phyloP scores from a whole-genome alignment of 2,329 filamentous ascomycete species.

The Arthrinium phaeospermum region DNA sequence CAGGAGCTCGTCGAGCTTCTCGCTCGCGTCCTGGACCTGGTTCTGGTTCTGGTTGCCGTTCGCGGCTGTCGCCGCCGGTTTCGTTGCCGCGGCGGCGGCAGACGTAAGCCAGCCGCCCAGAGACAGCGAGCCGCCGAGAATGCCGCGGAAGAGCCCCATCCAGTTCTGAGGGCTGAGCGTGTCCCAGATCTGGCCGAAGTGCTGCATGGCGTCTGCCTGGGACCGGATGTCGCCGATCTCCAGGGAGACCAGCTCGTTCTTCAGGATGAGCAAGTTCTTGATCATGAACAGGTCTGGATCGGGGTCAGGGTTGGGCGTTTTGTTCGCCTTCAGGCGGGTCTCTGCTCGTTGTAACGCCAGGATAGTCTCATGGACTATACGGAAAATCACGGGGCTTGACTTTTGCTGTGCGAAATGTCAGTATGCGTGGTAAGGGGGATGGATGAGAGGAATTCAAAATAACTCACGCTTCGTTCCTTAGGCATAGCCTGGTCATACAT shows the following conservation, averaged over 20 bases:
- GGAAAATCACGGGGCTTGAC: slow-evolving; percentile 63
- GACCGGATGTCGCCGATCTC: slow-evolving; percentile 79
- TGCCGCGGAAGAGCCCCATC: slow-evolving; percentile 63
- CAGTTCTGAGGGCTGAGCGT: slow-evolving; percentile 63
- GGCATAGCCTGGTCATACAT: slow-evolving; percentile 71
- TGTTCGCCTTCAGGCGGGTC: slow-evolving; percentile 68
- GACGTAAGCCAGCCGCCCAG: slow-evolving; percentile 40
- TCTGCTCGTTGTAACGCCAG: slow-evolving; percentile 81
- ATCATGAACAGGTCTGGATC: slow-evolving; percentile 93
- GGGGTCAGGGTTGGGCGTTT: slow-evolving; percentile 55
- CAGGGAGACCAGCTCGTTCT: slow-evolving; percentile 94
- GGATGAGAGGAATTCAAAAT: slow-evolving; percentile 23
- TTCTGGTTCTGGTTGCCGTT: slow-evolving; percentile 19
- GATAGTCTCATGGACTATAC: slow-evolving; percentile 89
- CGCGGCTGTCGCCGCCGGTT: slow-evolving; percentile 25
- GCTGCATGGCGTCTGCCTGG: slow-evolving; percentile 59
- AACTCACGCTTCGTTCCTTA: slow-evolving; percentile 64
- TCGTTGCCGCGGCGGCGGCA: slow-evolving; percentile 23
- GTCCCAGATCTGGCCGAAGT: slow-evolving; percentile 70
- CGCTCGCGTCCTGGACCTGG: slow-evolving; percentile 61
- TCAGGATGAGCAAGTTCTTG: slow-evolving; percentile 91
- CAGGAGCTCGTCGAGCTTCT: slow-evolving; percentile 68
- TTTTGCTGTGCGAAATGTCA: slow-evolving; percentile 44
- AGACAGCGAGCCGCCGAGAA: slow-evolving; percentile 59
- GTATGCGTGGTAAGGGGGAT: neutral